Base-by-base conservation (phyloP, 371 early-diverging fungal genomes). In the Blakeslea trispora region DNA sequence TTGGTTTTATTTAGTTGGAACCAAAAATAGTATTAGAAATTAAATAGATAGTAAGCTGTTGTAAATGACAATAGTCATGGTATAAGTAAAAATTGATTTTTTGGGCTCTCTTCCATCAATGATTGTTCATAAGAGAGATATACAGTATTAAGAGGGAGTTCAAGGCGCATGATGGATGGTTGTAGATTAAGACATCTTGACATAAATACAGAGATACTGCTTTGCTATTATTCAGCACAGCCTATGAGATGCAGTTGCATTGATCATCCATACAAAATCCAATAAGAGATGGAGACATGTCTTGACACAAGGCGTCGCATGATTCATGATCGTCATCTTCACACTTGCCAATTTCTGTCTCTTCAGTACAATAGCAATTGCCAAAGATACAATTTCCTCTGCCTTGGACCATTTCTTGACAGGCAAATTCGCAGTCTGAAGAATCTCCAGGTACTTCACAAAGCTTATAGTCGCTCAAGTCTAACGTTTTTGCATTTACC, bases 301-400 rank as follows among this genome's bases (percentile, higher is more conserved):
- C 69, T 62, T 71, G 69, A 58, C 75, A 75, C 22, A 71, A 45
- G 19, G 75, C 64, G 51, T 75, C 69, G 42, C 75, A 75, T 15
- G 54, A 57, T 55, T 75, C 75, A 40, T 75, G 75, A 37, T 75
- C 63, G 34, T 71, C 62, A 42, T 75, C 72, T 44, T 69, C 63
- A 18, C 70, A 69, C 50, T 59, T 59, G 31, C 65, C 64, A 24
- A 66, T 53, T n/a, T 61, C 70, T 51, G 64, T 50, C 18, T 62
- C 50, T 45, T 75, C 72, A 1, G 72, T 72, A 46, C 75, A 75
- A 31, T 69, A 75, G 39, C 75, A 75, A 53, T 54, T 64, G 41
- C 64, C 57, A 35, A 66, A 64, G 6, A 75, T 59, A 48, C 75
- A 75, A 17, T 63, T 59, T 39, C 75, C 75, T 49, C 63, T 57